phyloP scores from a whole-genome alignment of 2,329 filamentous ascomycete species.

The Colletotrichum eremochloae region DNA sequence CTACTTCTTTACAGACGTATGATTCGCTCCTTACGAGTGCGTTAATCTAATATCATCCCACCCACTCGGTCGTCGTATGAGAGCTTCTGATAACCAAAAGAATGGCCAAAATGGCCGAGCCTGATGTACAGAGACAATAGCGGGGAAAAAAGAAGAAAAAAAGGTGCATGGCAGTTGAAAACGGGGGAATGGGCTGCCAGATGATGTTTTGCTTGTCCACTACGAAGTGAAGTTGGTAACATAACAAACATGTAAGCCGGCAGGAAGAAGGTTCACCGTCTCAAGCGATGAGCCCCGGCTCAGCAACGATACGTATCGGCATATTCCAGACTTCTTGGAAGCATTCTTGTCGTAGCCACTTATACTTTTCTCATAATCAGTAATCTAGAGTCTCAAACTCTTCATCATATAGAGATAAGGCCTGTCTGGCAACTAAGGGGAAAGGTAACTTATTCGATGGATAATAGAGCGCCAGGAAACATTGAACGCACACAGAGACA shows the following conservation, averaged over 20 bases:
- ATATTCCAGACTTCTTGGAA: not conserved
- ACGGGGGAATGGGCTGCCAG: not conserved
- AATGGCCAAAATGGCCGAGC: not conserved
- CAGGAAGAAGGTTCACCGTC: not conserved
- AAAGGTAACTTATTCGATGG: too few species aligned
- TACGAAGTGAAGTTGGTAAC: not conserved
- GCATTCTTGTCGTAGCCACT: not conserved
- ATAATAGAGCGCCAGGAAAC: not conserved
- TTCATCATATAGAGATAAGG: accelerated
- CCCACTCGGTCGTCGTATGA: not conserved
- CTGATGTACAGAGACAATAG: not conserved
- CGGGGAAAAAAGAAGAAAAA: too few species aligned
- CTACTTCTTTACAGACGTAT: not conserved
- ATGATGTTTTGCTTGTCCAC: not conserved
- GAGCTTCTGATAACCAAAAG: not conserved
- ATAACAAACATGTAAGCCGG: not conserved
- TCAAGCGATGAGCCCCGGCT: not conserved
- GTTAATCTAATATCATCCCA: not conserved
- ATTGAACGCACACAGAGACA: too few species aligned
- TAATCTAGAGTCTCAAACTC: not conserved
- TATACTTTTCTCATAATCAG: not conserved
- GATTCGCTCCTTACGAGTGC: not conserved
- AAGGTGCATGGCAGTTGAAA: not conserved
- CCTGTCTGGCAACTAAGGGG: too few species aligned
- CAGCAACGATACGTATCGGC: too few species aligned